Evolutionary conservation across 768 basidiomycete genomes (phyloP), one percentile per base, ranked within the genome.

Genomic region (Auricularia cornea): DNA sequence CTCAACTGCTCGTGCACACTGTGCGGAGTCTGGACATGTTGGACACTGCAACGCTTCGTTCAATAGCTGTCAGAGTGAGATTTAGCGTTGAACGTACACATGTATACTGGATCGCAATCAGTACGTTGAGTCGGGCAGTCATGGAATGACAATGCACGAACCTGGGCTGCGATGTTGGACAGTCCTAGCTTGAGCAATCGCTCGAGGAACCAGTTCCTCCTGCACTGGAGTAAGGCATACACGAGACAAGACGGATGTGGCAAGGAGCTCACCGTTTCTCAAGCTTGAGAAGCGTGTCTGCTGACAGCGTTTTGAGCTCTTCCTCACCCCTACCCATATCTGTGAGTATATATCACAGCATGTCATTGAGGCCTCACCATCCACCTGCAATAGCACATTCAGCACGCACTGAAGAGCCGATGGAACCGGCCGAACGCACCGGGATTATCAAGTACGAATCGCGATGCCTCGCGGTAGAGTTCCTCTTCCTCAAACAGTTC

Each of bases 181-280:
- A 93, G 78, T 2, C 93, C 92, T 11, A 98, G 84, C 72, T 97
- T 97, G 66, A 97, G 80, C 18, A 98, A 89, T 23, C 95, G 85
- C 72, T 98, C 95, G 23, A 97, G 82, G 76, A 97, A 97, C 94
- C 94, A 97, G 61, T 88, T 95, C 63, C 95, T 84, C 38, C 93
- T 92, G 67, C 18, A 33, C 44, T 44, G 33, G 31, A 35, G 40
- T 28, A 44, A 26, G 64, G 62, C 3, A 41, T 54, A 3, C 23
- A 31, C 59, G 28, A 3, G 52, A 31, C 20, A 11, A 20, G 32
- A 23, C 29, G 38, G 12, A 35, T 33, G 33, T 12, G 33, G 33
- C 6, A 12, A 18, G n/a, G n/a, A n/a, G 10, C 78, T 52, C 63
- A 84, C 90, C 92, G 80, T 73, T 92, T 92, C 74, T 96, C 94